phyloP scores from a whole-genome alignment of 2,329 filamentous ascomycete species.

The Dichotomopilus funicola region DNA sequence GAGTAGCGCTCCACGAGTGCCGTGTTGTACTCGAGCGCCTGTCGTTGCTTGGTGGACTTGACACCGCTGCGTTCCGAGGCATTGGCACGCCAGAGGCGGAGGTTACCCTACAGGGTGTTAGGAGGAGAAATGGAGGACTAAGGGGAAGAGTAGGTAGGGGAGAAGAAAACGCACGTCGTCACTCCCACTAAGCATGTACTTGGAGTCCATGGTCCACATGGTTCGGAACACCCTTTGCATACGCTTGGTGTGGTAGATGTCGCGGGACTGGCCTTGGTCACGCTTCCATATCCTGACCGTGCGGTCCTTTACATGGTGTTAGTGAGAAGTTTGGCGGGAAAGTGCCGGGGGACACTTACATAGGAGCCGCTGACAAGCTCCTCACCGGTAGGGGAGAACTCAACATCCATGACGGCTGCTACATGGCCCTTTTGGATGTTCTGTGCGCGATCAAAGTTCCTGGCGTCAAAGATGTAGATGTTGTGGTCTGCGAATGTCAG shows the following conservation, averaged over 20 bases:
- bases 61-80: conserved; percentile 78
- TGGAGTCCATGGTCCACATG: conserved; percentile 80
- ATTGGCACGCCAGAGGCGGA: conserved; percentile 77
- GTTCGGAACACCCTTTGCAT: conserved; percentile 74
- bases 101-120: conserved; percentile 16
- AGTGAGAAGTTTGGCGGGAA: neutral
- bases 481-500: conserved; percentile 64
- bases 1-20: conserved; percentile 75
- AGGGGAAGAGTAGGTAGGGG: neutral
- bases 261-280: conserved; percentile 73
- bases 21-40: conserved; percentile 87
- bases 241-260: conserved; percentile 94
- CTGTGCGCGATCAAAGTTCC: conserved; percentile 77
- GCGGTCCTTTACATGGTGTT: conserved; percentile 54
- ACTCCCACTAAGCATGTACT: conserved; percentile 82
- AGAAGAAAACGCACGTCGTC: conserved; percentile 78
- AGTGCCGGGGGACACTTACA: conserved; percentile 34
- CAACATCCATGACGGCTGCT: conserved; percentile 87
- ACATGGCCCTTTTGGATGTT: conserved; percentile 91
- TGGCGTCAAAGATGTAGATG: conserved; percentile 87
- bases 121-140: neutral
- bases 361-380: conserved; percentile 87
- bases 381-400: conserved; percentile 90
- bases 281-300: conserved; percentile 82
- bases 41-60: conserved; percentile 76